Evolutionary conservation across 805 yeast genomes (phyloP), one percentile per base, ranked within the genome.

Genomic region (Candida arabinofermentans): DNA sequence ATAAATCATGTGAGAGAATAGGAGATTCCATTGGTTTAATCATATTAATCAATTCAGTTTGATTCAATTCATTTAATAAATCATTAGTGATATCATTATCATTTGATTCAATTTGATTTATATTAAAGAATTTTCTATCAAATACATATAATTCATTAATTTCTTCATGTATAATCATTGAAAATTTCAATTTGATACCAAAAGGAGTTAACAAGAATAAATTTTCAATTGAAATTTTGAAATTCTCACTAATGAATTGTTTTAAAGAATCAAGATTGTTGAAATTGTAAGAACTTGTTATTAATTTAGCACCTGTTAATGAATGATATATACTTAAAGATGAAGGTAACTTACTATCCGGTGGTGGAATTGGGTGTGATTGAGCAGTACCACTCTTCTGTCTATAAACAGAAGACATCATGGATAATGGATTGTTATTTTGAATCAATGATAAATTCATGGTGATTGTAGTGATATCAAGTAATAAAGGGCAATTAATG

Each of bases 101-200:
- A 9, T 54, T 49, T 9, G 48, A 27, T 10, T 51, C 53, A 22
- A 53, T 34, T 49, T 48, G 51, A 40, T 46, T 51, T 10, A 52
- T 52, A 31, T 58, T 59, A 48, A 83, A 83, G 35, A 77, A 61
- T 35, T 79, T 69, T 56, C 82, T 75, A 57, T 84, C 88, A 59
- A 71, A 83, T 1, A 77, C 79, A 57, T 73, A 83, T 3, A 83
- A 65, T 44, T 80, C 84, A 39, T 65, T 66, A 24, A 73, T 58
- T 44, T 77, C 81, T 48, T 75, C 66, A 43, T 60, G 63, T 4
- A 62, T 66, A 34, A 70, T 67, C 70, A 69, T 70, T 53, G 68
- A 70, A 56, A 66, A 74, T 57, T 75, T 79, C 47, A 84, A 65
- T 51, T 75, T 78, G 35, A 77, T 70, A 0, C 90, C 90, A 57